These are phyloP conservation scores for Trichoderma sp. DNA, from an alignment of 2,329 filamentous ascomycete species.

Conservation along the genomic window DNA sequence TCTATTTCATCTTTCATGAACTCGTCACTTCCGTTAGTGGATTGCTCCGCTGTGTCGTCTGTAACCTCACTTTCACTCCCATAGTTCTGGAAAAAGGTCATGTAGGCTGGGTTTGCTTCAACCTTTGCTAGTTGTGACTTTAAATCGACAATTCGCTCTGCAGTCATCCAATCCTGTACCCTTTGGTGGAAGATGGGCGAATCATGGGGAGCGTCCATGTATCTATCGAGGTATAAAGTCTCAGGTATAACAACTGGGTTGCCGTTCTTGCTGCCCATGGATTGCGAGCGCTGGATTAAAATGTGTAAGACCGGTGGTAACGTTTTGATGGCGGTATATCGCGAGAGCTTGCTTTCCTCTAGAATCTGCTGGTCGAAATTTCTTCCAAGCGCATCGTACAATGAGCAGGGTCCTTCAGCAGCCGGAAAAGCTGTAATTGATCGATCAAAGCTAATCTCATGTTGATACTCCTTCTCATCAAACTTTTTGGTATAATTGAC, in stretches of 20 bases:
- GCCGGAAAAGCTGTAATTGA: constrained; percentile 63
- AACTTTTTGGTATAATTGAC: constrained; percentile 61
- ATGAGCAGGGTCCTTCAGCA: constrained; percentile 54
- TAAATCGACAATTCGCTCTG: constrained; percentile 61
- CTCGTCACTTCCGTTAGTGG: constrained; percentile 9
- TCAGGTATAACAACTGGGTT: constrained; percentile 79
- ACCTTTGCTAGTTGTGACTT: constrained; percentile 43
- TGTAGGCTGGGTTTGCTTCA: constrained; percentile 33
- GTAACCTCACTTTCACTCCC: constrained; percentile 31
- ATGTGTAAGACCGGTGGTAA: constrained; percentile 86
- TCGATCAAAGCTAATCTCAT: constrained; percentile 59
- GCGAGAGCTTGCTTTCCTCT: constrained; percentile 62
- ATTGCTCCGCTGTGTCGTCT: background rate
- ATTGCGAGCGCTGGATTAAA: constrained; percentile 81
- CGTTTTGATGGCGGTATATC: constrained; percentile 71
- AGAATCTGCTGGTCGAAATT: constrained; percentile 81
- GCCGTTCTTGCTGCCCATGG: constrained; percentile 72
- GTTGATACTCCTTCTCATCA: constrained; percentile 44
- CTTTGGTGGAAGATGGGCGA: constrained; percentile 65
- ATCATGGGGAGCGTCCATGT: constrained; percentile 68
- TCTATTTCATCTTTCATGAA: background rate
- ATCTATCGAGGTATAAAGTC: constrained; percentile 83
- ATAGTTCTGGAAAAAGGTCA: constrained; percentile 36
- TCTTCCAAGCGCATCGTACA: constrained; percentile 83
- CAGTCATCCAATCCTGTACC: constrained; percentile 73